Conservation (phyloP, 192 early-diverging fungal genomes). For the Dissophora ornata region DNA sequence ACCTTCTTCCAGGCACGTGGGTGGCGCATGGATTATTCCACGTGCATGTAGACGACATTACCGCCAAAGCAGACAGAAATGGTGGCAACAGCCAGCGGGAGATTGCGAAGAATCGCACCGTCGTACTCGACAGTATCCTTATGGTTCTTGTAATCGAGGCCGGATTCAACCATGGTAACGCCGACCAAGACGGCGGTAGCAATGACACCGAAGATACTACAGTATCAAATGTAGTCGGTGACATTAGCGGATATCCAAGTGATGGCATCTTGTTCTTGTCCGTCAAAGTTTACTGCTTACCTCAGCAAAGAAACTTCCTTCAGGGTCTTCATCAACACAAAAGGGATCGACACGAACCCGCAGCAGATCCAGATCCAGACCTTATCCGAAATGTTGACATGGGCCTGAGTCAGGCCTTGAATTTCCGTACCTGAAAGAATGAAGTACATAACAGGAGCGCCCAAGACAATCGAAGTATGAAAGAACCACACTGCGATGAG, state of each 20-base stretch:
- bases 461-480: slow-evolving; percentile 61
- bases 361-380: slow-evolving; percentile 71
- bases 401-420: slow-evolving; percentile 57
- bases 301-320: slow-evolving; percentile 74
- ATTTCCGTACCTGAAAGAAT: slow-evolving; percentile 74
- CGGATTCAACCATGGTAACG: slow-evolving; percentile 64
- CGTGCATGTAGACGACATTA: slow-evolving; percentile 78
- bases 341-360: slow-evolving; percentile 67
- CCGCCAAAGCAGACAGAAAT: slow-evolving; percentile 77
- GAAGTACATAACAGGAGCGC: slow-evolving; percentile 68
- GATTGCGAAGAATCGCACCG: slow-evolving; percentile 57
- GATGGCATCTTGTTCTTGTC: not conserved
- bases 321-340: slow-evolving; percentile 70
- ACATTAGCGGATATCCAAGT: no score
- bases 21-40: slow-evolving; percentile 71
- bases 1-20: slow-evolving; percentile 69
- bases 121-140: slow-evolving; percentile 52
- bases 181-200: slow-evolving; percentile 70
- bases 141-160: slow-evolving; percentile 61
- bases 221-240: no score
- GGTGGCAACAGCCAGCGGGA: slow-evolving; percentile 72
- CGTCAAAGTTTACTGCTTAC: no score
- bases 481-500: slow-evolving; percentile 64
- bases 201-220: slow-evolving; percentile 70
- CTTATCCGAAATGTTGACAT: slow-evolving; percentile 53